Conservation (phyloP, 2,329 filamentous ascomycete species). For the Neonectria magnoliae region DNA sequence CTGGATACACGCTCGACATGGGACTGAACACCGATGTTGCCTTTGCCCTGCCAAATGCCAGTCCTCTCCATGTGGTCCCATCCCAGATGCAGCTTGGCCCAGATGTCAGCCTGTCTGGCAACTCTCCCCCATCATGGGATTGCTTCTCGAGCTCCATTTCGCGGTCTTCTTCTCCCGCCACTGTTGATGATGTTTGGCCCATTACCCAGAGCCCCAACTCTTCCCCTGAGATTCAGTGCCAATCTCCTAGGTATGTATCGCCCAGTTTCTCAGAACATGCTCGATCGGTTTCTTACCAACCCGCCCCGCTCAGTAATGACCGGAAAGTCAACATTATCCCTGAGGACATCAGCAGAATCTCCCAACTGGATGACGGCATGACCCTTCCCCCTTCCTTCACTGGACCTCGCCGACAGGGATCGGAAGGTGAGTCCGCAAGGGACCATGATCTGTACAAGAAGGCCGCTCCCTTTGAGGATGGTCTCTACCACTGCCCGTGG, state of each 20-base stretch:
- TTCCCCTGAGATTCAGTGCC: conserved; percentile 60
- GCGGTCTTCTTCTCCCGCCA: conserved; percentile 61
- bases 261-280: conserved; percentile 10
- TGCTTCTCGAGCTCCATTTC: conserved; percentile 64
- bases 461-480: conserved; percentile 71
- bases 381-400: conserved; percentile 51
- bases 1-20: conserved; percentile 57
- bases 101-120: conserved; percentile 58
- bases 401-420: conserved; percentile 57
- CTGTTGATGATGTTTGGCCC: conserved; percentile 60
- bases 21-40: conserved; percentile 54
- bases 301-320: conserved; percentile 43
- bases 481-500: conserved; percentile 94
- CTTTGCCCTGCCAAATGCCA: conserved; percentile 55
- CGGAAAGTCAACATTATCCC: conserved; percentile 44
- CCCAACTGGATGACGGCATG: conserved; percentile 46
- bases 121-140: conserved; percentile 64
- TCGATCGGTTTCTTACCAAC: conserved; percentile 36
- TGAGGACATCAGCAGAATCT: conserved; percentile 39
- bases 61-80: conserved; percentile 64
- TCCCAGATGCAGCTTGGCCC: conserved; percentile 65
- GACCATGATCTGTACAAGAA: conserved; percentile 79
- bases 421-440: conserved; percentile 67
- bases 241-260: conserved; percentile 64
- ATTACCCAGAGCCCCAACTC: conserved; percentile 53